Evolutionary conservation across 2,329 filamentous ascomycete species (phyloP).

Genomic region (Pyricularia sp.): DNA sequence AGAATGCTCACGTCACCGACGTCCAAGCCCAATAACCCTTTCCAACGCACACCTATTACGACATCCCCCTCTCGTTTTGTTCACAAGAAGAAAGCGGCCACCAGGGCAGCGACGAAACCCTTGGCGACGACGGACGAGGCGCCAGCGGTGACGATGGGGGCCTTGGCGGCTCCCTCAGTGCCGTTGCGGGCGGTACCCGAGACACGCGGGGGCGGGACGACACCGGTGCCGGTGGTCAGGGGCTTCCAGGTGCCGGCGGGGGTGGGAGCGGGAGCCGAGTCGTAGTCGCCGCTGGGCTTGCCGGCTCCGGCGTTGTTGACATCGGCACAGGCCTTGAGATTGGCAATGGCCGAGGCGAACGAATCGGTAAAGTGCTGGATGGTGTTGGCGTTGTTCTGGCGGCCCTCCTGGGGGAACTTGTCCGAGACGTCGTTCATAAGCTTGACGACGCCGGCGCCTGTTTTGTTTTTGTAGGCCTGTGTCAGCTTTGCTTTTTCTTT

Average conservation of each 20-base stretch:
- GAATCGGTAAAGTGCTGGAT: not conserved
- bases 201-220: not conserved
- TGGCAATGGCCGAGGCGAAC: not conserved
- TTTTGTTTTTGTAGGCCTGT: not conserved
- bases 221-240: not conserved
- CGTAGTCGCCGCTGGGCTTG: not conserved
- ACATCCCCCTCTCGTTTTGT: no score
- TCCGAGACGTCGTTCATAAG: constrained; percentile 3
- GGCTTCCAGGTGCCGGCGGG: not conserved
- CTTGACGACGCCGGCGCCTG: constrained; percentile 1
- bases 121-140: not conserved
- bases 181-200: not conserved
- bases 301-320: not conserved
- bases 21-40: not conserved
- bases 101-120: not conserved
- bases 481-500: no score
- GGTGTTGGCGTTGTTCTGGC: constrained; percentile 1
- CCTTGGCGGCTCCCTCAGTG: not conserved
- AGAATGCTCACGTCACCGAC: not conserved
- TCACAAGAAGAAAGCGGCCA: not conserved
- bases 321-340: constrained; percentile 1
- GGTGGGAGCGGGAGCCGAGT: not conserved
- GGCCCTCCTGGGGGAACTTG: constrained; percentile 1
- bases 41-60: not conserved
- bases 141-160: constrained; percentile 1